Evolutionary conservation across 2,329 filamentous ascomycete genomes (phyloP), one percentile per base, ranked within the genome.

Genomic region (Nigrospora osmanthi): DNA sequence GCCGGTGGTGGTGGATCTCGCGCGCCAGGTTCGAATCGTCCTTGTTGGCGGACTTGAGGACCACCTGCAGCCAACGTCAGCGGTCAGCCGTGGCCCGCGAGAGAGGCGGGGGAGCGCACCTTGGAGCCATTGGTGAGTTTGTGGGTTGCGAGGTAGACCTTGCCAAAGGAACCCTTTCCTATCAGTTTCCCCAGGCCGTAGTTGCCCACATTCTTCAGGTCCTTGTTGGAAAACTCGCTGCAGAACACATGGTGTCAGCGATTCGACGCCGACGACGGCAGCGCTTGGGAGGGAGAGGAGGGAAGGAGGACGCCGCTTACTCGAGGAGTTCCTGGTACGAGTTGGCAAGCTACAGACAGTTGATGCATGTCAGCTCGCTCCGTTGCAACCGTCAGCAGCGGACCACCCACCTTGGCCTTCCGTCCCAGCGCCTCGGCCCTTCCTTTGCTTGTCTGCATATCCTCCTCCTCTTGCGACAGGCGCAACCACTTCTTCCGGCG

Each of bases 121-220:
- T 96, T 97, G 62, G 90, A 95, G 59, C 90, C 91, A 81, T 96
- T 96, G 59, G 89, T 97, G 65, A 98, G 88, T 67, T 96, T 97
- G 67, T 98, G 93, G 38, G 84, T 82, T 47, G 91, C 93, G 47
- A 98, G 76, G 66, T 98, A 98, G 58, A 98, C 93, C 69, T 96
- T 97, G 58, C 93, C 93, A 67, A 98, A 98, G 52, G 90, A 96
- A 47, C 93, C 93, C 63, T 97, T 98, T 54, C 93, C 93, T 62
- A 98, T 95, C 47, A 98, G 74, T 48, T 83, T 83, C 38, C 93
- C 93, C 46, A 98, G 78, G 33, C 83, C 84, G 67, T 98, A 98
- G 70, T 96, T 97, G 55, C 93, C 93, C 49, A 98, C 93, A 44
- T 84, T 88, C 59, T 86, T 85, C 54, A 98, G 80, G 53, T 98